Base-by-base conservation (phyloP, 768 basidiomycete species). In the Leccinum subgranulosum region DNA sequence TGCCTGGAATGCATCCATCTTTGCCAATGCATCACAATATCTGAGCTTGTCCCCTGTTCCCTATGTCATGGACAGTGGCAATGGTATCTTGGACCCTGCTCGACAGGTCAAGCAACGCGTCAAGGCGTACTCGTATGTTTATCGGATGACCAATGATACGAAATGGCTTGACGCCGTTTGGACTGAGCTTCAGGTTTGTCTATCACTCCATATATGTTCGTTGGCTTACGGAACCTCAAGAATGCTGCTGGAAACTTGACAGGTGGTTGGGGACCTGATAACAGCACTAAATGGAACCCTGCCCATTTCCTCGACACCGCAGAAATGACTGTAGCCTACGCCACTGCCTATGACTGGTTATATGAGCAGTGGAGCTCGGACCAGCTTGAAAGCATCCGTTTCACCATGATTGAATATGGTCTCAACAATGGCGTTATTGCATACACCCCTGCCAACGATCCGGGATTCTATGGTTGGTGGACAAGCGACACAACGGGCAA, bases 301-400 rank as follows among this genome's bases (percentile, higher is more conserved):
- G 60, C 49, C 1, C 97, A 99, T 74, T 98, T 98, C 83, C 86
- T 98, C 48, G 96, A 96, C 70, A 77, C 84, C 19, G 95, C 87
- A n/a, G 96, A 98, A 73, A 80, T 97, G 62, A 85, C 85, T 17
- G 85, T 88, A 25, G 94, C 92, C 5, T 98, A 87, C 66, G 97
- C 82, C 29, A 89, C 94, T 60, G 96, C 88, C 2, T 99, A 98
- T 66, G 97, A 99, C 69, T 99, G 97, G 97, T 68, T 98, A 31
- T 88, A 97, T 72, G 88, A 94, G 54, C 76, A 81, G 53, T 96
- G 89, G 91, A 83, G 82, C 14, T 75, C 80, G 31, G 80, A 84
- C 1, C 93, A 95, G 73, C 87, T 86, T 69, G 73, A 70, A 23
- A 76, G 77, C 49, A 90, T 99, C 62, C 79, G 82, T 66, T 76